Base-by-base conservation (phyloP, 768 basidiomycete species). In the Boletus sp. region DNA sequence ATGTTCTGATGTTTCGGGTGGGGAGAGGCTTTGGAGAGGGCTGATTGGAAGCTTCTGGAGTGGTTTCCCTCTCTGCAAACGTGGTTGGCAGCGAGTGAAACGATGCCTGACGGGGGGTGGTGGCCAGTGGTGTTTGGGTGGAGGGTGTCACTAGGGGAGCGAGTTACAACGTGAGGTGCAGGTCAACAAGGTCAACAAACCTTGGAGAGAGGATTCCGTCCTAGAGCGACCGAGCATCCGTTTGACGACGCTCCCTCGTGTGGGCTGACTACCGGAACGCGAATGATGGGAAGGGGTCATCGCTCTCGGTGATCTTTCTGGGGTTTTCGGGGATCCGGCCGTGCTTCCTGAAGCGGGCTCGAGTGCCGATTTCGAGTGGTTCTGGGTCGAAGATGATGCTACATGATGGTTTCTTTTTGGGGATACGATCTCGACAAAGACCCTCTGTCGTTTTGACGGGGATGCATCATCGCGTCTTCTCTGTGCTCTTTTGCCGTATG, bases 221-320 rank as follows among this genome's bases (percentile, higher is more conserved):
- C 77, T 81, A 12, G 87, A 84, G 1, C 88, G 80, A 9, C 80
- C 79, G 1, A 90, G 81, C 89, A 91, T 91, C 20, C 88, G 85
- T 55, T 83, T 85, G 11, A 86, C 79, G 6, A 90, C 68, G 44
- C 74, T 71, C 18, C 58, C 54, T 75, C 81, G 18, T 68, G 68
- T 12, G 77, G 78, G 8, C 78, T 72, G 47, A 28, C 50, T 52
- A 3, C 17, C 45, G 57, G 24, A 24, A 24, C 24, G 24, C 24
- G 60, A 47, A 10, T 67, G 65, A 10, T 40, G 39, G 12, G 55
- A 40, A 28, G 56, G 58, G 15, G 57, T 59, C 17, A n/a, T n/a
- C n/a, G n/a, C 79, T 47, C 73, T 76, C 5, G 77, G 72, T 33
- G 47, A 12, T 30, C 35, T 52, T 5, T 54, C 39, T 40, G 61